These are phyloP conservation scores for Leishmania guyanensis DNA, from an alignment of 208 protist genomes.

Conservation along the genomic window DNA sequence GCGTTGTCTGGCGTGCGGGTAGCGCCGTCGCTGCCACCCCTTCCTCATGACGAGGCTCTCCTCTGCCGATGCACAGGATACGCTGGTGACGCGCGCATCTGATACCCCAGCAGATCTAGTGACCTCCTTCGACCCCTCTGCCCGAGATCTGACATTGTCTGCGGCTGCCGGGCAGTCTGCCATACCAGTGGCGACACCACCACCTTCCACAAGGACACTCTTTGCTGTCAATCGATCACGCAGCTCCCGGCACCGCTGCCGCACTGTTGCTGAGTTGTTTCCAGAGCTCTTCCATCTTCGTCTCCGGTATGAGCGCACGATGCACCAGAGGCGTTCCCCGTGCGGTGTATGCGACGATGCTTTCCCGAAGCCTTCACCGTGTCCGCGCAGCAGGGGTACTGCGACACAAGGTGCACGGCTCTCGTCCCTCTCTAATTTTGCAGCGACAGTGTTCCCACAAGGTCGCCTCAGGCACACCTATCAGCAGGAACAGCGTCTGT, in stretches of 20 bases:
- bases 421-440: too few relatives aligned
- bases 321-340: neutral
- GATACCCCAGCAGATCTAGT: neutral
- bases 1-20: neutral
- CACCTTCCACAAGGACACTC: neutral
- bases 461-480: neutral
- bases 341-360: neutral
- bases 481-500: neutral
- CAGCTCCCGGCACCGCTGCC: neutral
- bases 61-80: neutral
- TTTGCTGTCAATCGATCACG: neutral
- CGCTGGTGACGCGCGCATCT: neutral
- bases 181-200: too few relatives aligned
- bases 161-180: neutral
- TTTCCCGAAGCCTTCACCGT: too few relatives aligned
- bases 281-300: slow-evolving; percentile 10
- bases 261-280: slow-evolving; percentile 7
- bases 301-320: slow-evolving; percentile 8
- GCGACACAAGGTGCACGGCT: too few relatives aligned
- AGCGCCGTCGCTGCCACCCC: neutral
- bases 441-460: neutral
- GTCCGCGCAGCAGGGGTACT: too few relatives aligned
- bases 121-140: neutral
- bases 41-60: neutral
- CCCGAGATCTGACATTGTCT: neutral